Base-by-base conservation (phyloP, 1,139 yeast species). In the Kodamaea ohmeri region DNA sequence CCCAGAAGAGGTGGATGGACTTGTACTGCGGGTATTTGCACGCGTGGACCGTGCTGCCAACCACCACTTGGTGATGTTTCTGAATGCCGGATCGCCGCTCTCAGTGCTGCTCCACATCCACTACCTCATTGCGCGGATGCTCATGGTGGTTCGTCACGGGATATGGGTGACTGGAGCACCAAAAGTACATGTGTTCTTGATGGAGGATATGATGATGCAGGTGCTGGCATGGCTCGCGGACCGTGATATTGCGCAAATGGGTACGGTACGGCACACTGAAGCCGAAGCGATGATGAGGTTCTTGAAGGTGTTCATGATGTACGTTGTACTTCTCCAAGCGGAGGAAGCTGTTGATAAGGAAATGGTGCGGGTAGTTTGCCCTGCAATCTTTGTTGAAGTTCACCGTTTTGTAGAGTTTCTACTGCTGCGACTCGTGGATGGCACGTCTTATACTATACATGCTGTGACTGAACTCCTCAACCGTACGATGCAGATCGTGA, bases 391-490 rank as follows among this genome's bases (percentile, higher is more conserved):
- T 29, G 39, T 51, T 2, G 50, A 51, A 25, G 50, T 55, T 25
- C 36, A 45, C 20, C 50, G 47, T 11, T 50, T 55, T 40, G 47
- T 58, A 9, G 41, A 34, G 20, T 35, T 42, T 24, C 39, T 39
- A 46, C 44, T 44, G 39, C 45, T 24, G 43, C 42, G 38, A 41
- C 35, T 34, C n/a, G 40, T 35, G 34, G 25, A 20, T 6, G 22
- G 48, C 27, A 46, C 55, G 3, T 63, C 55, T 26, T 66, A 64
- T 39, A 44, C 63, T 4, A 44, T 58, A 24, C 54, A 53, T 40
- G 55, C 63, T 0, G 47, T 62, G 1, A 56, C 64, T 1, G 75
- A 68, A 39, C 38, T 58, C 2, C 50, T 67, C 39, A 60, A 65
- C 2, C 45, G 70, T 7, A 37, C 58, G 9, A 52, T 67, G 6